Percentiles rank a stretch among this genome's conserved stretches.
These are phyloP conservation scores for Wolfiporia cocos DNA, from an alignment of 1,284 basidiomycete species.

Conservation along the genomic window DNA sequence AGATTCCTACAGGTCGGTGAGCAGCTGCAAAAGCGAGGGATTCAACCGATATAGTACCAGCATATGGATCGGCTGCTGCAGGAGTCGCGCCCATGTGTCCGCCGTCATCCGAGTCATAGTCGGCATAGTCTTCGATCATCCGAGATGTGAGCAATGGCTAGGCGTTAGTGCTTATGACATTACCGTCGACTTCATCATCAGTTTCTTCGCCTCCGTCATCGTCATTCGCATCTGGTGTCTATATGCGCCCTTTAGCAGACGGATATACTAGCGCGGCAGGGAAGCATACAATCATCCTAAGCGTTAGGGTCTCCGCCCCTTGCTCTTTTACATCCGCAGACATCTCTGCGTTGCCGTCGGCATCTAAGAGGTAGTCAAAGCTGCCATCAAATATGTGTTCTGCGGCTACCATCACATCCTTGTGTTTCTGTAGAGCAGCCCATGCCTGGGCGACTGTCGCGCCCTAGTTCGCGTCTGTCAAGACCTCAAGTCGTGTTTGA, in stretches of 20 bases:
- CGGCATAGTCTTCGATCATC: constrained; percentile 52
- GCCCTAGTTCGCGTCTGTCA: constrained; percentile 42
- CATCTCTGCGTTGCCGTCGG: constrained; percentile 31
- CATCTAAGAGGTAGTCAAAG: constrained; percentile 66
- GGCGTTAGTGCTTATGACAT: constrained; percentile 11
- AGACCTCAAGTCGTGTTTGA: neutral
- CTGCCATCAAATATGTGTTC: constrained; percentile 79
- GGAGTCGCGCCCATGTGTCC: constrained; percentile 31
- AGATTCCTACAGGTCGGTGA: constrained; percentile 53
- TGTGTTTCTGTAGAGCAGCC: constrained; percentile 71
- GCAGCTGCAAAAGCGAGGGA: neutral
- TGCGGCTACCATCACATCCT: constrained; percentile 87
- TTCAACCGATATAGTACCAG: constrained; percentile 38
- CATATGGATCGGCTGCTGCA: constrained; percentile 75
- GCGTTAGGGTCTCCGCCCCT: constrained; percentile 12
- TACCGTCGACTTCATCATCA: constrained; percentile 43
- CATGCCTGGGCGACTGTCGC: constrained; percentile 71
- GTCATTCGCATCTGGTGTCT: constrained; percentile 53
- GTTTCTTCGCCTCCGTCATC: constrained; percentile 33
- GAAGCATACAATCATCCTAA: constrained; percentile 23
- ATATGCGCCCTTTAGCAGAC: constrained; percentile 7
- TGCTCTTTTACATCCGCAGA: constrained; percentile 15
- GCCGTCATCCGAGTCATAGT: constrained; percentile 76
- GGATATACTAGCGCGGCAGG: neutral
- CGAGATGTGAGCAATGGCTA: neutral